A percentile compares a stretch with the other conserved stretches of the same genome.
Conservation (phyloP, 2,329 filamentous ascomycete genomes). For the Xylaria sp. region DNA sequence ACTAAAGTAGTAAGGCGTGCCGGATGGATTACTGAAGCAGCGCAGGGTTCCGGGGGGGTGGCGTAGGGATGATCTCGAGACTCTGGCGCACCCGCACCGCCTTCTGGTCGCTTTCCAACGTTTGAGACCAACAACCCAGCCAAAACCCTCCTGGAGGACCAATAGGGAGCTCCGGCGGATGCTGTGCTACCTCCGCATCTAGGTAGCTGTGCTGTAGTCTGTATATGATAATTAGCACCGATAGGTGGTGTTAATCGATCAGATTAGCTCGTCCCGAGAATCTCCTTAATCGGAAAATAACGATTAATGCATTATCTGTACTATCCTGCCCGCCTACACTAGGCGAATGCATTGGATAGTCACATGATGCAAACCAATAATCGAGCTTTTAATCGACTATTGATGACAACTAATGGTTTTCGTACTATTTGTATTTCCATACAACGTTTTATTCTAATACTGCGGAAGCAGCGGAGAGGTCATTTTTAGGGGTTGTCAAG, state of each 20-base stretch:
- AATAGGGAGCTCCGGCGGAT: conserved; percentile 21
- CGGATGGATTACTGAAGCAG: conserved; percentile 35
- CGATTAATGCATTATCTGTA: background rate
- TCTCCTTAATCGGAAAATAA: conserved; percentile 6
- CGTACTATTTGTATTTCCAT: background rate
- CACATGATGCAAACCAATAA: conserved; percentile 12
- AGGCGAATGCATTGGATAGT: background rate
- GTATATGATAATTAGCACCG: conserved; percentile 1
- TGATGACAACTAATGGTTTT: background rate
- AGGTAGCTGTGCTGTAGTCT: conserved; percentile 1
- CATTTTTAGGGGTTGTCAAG: background rate
- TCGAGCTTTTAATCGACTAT: background rate
- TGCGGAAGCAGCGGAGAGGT: background rate
- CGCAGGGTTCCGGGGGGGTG: conserved; percentile 25
- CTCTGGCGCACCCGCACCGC: conserved; percentile 4
- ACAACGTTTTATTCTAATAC: background rate
- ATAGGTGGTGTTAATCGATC: background rate
- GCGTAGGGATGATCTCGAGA: conserved; percentile 14
- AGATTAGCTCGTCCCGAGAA: background rate
- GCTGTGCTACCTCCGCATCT: conserved; percentile 9
- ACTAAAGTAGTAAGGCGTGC: conserved; percentile 41
- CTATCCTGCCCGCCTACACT: background rate
- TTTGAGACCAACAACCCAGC: conserved; percentile 8
- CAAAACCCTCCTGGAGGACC: conserved; percentile 3
- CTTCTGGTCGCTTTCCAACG: conserved; percentile 10